phyloP scores from a whole-genome alignment of 2,329 filamentous ascomycete species.

The Dichotomopilus funicola region DNA sequence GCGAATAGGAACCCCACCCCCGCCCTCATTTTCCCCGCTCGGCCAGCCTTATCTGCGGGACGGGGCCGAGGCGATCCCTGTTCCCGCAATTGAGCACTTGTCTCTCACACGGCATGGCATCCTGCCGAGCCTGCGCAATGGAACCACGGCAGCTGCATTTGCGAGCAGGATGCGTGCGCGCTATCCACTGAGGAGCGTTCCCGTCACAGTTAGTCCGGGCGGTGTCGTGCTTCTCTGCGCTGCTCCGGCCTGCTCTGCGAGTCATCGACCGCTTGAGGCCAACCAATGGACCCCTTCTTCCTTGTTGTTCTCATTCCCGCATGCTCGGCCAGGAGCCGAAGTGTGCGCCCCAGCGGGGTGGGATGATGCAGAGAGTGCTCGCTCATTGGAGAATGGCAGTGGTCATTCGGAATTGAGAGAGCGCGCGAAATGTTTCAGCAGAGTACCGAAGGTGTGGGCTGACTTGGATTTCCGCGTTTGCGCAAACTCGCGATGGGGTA shows the following conservation, averaged over 20 bases:
- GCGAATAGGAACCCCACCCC: slow-evolving; percentile 3
- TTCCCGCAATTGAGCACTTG: slow-evolving; percentile 25
- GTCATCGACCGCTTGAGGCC: slow-evolving; percentile 12
- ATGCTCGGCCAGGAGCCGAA: slow-evolving; percentile 14
- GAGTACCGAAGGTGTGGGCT: slow-evolving; percentile 4
- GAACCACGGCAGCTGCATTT: slow-evolving; percentile 9
- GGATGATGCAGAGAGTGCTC: background rate
- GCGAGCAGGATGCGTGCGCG: no score
- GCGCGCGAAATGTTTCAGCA: slow-evolving; percentile 10
- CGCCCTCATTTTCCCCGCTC: slow-evolving; percentile 8
- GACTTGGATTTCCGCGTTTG: slow-evolving; percentile 21
- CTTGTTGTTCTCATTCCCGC: background rate
- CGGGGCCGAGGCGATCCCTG: background rate
- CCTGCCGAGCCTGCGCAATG: slow-evolving; percentile 6
- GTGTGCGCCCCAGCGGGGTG: slow-evolving; percentile 9
- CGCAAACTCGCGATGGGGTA: slow-evolving; percentile 19
- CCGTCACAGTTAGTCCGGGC: slow-evolving; percentile 1
- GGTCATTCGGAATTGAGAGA: slow-evolving; percentile 12
- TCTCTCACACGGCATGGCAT: slow-evolving; percentile 5
- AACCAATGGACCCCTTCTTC: no score
- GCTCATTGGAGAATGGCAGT: slow-evolving; percentile 22
- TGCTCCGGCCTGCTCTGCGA: slow-evolving; percentile 17
- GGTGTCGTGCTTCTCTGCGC: slow-evolving; percentile 9
- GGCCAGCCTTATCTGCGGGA: slow-evolving; percentile 15
- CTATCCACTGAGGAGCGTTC: no score